Base-by-base conservation (phyloP, 1,284 basidiomycete species). In the Waitea zeae region DNA sequence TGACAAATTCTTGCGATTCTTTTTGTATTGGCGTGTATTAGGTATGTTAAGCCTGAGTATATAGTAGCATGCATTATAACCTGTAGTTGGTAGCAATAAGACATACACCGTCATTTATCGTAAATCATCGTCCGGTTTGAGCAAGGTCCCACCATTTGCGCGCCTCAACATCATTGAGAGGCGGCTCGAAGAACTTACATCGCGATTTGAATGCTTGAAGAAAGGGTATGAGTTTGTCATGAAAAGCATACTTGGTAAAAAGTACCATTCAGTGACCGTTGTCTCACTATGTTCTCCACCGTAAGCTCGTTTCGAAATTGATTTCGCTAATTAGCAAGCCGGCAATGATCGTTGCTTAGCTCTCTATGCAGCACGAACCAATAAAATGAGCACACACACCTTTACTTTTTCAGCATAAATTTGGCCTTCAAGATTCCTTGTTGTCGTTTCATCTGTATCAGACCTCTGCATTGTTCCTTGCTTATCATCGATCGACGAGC, bases 121-220 rank as follows among this genome's bases (percentile, higher is more conserved):
- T n/a, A n/a, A n/a, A n/a, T n/a, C n/a, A 49, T 35, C 35, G 38
- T 26, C 42, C 34, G 6, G 36, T 38, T 41, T 51, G 52, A n/a
- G 55, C 56, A 32, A 52, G 47, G 31, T 83, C 70, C 84, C 83
- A 89, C 67, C 82, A 73, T 46, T 59, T 62, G 35, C 66, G 63
- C 3, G 67, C 66, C 40, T 79, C 73, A 12, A 45, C 50, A 46
- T 84, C 76, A 7, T 66, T 59, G 36, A 54, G 43, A 30, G 80
- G 70, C 2, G 81, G 81, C 32, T 64, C 57, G 52, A 89, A 92
- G 55, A 80, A 88, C 47, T 68, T 74, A 59, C 87, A 92, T 32
- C 83, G 71, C 20, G 75, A 67, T 44, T 67, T 68, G 54, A 92
- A 90, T 20, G 80, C 87, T 90, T n/a, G n/a, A n/a, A n/a, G n/a